Base-by-base conservation (phyloP, 2,329 filamentous ascomycete species). In the Myriosclerotinia curreyana region DNA sequence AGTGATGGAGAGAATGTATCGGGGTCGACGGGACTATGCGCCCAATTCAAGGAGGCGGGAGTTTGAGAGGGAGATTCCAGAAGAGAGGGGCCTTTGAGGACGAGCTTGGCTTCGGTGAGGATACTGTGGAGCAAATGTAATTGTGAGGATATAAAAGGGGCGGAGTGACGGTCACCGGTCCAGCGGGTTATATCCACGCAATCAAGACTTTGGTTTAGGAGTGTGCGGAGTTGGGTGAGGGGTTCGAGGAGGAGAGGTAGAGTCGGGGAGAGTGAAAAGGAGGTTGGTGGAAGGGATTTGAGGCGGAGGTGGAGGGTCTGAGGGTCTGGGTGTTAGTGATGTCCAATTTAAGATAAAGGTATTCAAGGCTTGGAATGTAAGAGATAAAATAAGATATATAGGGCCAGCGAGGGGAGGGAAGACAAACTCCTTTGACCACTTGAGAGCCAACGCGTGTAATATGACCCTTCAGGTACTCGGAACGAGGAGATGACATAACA, bases 401-500 rank as follows among this genome's bases (percentile, higher is more conserved):
- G 4, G 5, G 49, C 4, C 7, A 59, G n/a, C 42, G 31, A 48
- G n/a, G n/a, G 9, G 31, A 54, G 46, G 31, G 46, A 38, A 5
- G 53, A 82, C 87, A 71, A 81, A 93, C 91, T 69, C 92, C 94
- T 76, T 96, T 96, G 68, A 96, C 89, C 68, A 99, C 89, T 60
- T 89, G 86, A n/a, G 91, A 91, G 48, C 95, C 95, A 44, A 96
- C 86, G 62, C 95, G 86, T 1, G 94, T 98, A 66, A 98, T 86
- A 71, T 92, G 91, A 22, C 95, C 95, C 76, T 99, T 99, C 67
- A 98, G 87, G 69, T 85, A 86, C 79, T 99, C 95, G 63, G 91
- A 94, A 64, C 93, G 86, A 64, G 89, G 84, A 17, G 93, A 96
- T 67, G 90, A 95, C 69, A 99, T 83, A 38, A 95, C 93, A 36